These are phyloP conservation scores for Platanus orientalis DNA, from an alignment of 164 flowering plant genomes.

Conservation along the genomic window DNA sequence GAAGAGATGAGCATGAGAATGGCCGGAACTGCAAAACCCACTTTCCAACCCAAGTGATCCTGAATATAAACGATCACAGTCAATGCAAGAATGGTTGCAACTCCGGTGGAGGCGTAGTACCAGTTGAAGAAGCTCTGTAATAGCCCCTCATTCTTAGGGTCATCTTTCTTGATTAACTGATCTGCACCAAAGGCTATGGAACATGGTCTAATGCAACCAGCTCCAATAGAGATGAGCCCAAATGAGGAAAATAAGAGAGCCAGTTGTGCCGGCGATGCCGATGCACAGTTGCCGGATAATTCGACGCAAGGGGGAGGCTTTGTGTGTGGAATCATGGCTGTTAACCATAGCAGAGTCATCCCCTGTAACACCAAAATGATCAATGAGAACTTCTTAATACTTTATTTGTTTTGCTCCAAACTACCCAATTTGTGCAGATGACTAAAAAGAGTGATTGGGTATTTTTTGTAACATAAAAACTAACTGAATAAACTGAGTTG, in stretches of 20 bases:
- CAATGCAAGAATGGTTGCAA: constrained; percentile 29
- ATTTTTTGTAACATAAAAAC: not conserved
- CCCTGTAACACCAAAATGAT: constrained; percentile 28
- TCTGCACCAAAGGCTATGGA: constrained; percentile 58
- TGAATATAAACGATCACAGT: constrained; percentile 43
- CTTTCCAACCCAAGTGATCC: constrained; percentile 33
- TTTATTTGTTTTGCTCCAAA: no score
- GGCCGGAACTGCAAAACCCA: constrained; percentile 42
- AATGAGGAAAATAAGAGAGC: constrained; percentile 26
- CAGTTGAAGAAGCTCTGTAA: constrained; percentile 37
- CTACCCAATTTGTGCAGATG: no score
- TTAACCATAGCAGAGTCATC: constrained; percentile 32
- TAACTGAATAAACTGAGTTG: not conserved
- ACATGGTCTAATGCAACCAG: constrained; percentile 51
- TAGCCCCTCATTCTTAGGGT: constrained; percentile 22
- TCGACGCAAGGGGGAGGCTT: constrained; percentile 27
- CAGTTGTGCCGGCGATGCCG: constrained; percentile 25
- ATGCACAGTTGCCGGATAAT: constrained; percentile 9
- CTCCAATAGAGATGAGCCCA: constrained; percentile 42
- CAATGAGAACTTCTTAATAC: no score
- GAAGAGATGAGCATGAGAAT: constrained; percentile 35
- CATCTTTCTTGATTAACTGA: constrained; percentile 23
- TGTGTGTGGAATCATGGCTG: constrained; percentile 30
- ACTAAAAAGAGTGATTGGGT: no score
- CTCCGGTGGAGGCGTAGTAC: constrained; percentile 34